phyloP scores from a whole-genome alignment of 129 eudicot genomes.

The Gnaphalium uliginosum region DNA sequence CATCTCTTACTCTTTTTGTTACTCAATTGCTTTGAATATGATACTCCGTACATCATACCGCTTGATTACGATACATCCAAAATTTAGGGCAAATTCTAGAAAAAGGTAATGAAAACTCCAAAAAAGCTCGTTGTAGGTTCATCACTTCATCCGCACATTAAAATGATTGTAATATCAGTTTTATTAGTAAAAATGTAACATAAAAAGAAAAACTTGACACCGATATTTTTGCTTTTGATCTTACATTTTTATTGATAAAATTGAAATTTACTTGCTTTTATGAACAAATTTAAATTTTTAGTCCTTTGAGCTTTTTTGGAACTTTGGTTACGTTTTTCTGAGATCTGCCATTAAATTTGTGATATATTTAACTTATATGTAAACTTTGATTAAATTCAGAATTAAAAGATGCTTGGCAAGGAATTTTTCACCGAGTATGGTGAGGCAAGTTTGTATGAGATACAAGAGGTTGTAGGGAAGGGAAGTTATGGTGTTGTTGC shows the following conservation, averaged over 20 bases:
- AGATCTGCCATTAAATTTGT: neutral
- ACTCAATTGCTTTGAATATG: neutral
- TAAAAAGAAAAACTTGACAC: too few relatives aligned
- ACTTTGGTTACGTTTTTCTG: neutral
- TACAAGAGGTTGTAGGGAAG: constrained; percentile 87
- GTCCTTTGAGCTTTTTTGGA: neutral
- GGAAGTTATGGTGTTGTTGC: constrained; percentile 96
- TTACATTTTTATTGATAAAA: neutral
- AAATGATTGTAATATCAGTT: neutral
- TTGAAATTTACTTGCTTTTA: too few relatives aligned
- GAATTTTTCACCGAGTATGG: constrained; percentile 96
- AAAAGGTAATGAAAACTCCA: neutral
- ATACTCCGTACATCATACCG: constrained; percentile 23
- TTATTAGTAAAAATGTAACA: neutral
- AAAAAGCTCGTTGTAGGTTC: too few relatives aligned
- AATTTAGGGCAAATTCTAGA: neutral
- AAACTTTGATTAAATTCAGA: constrained; percentile 8
- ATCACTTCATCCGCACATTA: too few relatives aligned
- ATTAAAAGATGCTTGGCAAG: constrained; percentile 72
- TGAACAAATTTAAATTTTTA: too few relatives aligned
- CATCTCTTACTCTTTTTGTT: constrained; percentile 3
- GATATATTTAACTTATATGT: neutral
- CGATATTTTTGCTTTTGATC: too few relatives aligned
- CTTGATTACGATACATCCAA: neutral
- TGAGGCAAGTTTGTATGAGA: constrained; percentile 80